Percentiles rank a stretch among this genome's conserved stretches.
Evolutionary conservation across 805 yeast genomes (phyloP).

Genomic region (Barnettozyma pratensis): DNA sequence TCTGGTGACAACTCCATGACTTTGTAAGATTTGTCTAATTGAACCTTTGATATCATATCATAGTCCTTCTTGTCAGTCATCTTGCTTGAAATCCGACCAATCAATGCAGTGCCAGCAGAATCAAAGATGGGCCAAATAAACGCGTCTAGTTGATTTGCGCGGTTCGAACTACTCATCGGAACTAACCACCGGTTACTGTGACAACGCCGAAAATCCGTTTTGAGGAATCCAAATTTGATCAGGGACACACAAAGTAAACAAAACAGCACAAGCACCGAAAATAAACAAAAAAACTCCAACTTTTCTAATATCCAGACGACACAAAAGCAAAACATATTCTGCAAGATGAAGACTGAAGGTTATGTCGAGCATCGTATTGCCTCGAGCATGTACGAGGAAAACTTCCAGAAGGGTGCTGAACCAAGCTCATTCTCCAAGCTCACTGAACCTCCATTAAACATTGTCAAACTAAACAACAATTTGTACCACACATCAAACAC

Average conservation of each 20-base stretch:
- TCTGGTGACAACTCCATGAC: conserved; percentile 51
- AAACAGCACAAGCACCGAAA: neutral
- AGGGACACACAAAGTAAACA: conserved; percentile 4
- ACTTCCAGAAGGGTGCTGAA: conserved; percentile 9
- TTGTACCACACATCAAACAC: conserved; percentile 12
- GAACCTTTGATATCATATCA: conserved; percentile 3
- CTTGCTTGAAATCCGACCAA: neutral
- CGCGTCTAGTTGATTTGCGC: neutral
- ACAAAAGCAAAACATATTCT: no score
- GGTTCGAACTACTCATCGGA: no score
- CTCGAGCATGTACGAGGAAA: conserved; percentile 22
- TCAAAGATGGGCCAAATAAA: neutral
- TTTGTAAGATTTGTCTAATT: conserved; percentile 34
- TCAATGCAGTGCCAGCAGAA: neutral
- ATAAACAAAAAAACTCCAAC: neutral
- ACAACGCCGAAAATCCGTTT: neutral
- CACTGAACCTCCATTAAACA: conserved; percentile 19
- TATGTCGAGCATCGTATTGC: conserved; percentile 15
- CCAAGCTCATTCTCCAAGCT: conserved; percentile 1
- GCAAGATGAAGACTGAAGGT: neutral
- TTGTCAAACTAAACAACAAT: conserved; percentile 20
- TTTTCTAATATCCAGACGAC: neutral
- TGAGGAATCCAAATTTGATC: neutral
- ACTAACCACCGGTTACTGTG: no score
- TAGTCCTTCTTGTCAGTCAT: conserved; percentile 1